Percentiles rank a stretch among this genome's conserved stretches.
Conservation (phyloP, 2,329 filamentous ascomycete species). For the Pseudocercospora cruenta region DNA sequence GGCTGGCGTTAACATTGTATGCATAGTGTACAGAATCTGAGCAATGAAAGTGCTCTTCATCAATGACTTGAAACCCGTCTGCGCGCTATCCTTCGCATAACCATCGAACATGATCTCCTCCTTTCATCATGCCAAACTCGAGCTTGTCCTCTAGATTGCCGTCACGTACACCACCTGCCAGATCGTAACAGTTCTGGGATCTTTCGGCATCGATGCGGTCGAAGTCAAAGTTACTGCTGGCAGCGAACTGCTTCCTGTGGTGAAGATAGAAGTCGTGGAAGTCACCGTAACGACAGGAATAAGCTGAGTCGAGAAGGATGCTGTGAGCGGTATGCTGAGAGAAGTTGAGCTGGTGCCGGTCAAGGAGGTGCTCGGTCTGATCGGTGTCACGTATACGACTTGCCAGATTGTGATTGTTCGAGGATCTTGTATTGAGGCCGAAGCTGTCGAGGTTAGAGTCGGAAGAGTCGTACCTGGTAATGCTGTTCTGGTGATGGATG, state of each 20-base stretch:
- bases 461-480: background rate
- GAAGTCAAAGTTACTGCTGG: background rate
- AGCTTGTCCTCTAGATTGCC: background rate
- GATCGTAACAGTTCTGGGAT: background rate
- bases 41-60: too few species aligned
- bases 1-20: too few species aligned
- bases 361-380: background rate
- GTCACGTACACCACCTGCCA: background rate
- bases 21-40: too few species aligned
- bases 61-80: too few species aligned
- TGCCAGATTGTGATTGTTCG: background rate
- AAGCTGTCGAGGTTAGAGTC: background rate
- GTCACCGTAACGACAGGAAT: background rate
- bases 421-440: background rate
- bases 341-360: background rate
- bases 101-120: too few species aligned
- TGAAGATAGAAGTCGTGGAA: background rate
- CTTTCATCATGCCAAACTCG: too few species aligned
- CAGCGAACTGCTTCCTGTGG: background rate
- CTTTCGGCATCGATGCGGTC: background rate
- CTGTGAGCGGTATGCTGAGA: background rate
- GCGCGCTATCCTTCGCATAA: too few species aligned
- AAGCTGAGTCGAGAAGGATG: background rate
- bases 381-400: background rate
- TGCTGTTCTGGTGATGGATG: background rate